Conservation (phyloP, 768 basidiomycete species). For the Leccinum fibrillosum region DNA sequence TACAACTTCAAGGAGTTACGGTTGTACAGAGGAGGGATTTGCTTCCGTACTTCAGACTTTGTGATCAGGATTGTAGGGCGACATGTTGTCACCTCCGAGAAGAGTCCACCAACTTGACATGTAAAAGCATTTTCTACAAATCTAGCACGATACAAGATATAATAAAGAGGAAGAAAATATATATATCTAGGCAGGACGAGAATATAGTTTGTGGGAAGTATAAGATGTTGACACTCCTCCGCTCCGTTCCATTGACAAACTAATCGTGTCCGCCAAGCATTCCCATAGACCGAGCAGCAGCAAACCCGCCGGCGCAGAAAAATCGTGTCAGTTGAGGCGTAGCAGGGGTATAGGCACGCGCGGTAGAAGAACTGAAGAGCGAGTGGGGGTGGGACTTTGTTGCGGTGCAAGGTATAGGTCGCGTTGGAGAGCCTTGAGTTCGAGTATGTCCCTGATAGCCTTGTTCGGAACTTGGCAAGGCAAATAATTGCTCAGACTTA, state of each 20-base stretch:
- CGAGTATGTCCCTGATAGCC: conserved; percentile 52
- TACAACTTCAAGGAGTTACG: too few relatives aligned
- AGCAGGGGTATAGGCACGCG: conserved; percentile 63
- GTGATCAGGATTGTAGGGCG: too few relatives aligned
- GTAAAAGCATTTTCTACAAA: neutral
- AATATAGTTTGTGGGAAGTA: neutral
- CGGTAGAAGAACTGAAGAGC: conserved; percentile 41
- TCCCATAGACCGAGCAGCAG: neutral
- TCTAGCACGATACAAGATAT: neutral
- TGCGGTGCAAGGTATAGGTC: conserved; percentile 59
- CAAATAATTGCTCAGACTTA: conserved; percentile 38
- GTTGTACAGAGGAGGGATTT: too few relatives aligned
- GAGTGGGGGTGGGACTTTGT: conserved; percentile 32
- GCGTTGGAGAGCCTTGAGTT: conserved; percentile 66
- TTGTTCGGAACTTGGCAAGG: neutral
- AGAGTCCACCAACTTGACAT: too few relatives aligned
- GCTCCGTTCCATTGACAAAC: neutral
- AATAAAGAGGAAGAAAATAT: neutral
- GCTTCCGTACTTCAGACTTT: too few relatives aligned
- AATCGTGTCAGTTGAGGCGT: conserved; percentile 41
- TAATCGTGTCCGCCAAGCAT: neutral
- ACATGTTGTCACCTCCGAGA: too few relatives aligned
- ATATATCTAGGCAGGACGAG: too few relatives aligned
- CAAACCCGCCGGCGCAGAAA: neutral
- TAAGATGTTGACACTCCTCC: neutral